Conservation (phyloP, 345 rosid species). For the Turritis glabra region DNA sequence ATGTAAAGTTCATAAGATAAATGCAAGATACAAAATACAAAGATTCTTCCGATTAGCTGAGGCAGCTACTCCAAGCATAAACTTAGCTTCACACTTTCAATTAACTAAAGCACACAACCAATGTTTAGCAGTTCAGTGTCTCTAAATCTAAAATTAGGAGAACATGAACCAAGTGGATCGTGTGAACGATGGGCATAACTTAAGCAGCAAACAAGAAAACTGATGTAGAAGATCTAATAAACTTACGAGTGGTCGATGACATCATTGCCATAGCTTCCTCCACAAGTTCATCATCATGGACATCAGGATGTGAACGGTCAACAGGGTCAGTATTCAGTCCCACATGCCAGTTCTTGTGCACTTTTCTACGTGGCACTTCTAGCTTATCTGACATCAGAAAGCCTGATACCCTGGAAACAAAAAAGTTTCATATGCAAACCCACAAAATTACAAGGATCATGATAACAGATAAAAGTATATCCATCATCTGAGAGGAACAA, state of each 20-base stretch:
- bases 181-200: neutral
- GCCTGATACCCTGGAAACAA: slow-evolving; percentile 77
- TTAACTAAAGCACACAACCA: slow-evolving; percentile 15
- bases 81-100: neutral
- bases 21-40: slow-evolving; percentile 7
- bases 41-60: slow-evolving; percentile 14
- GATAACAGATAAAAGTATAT: neutral
- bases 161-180: neutral
- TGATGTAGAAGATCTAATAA: slow-evolving; percentile 6
- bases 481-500: slow-evolving; percentile 12
- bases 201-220: slow-evolving; percentile 21
- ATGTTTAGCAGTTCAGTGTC: slow-evolving; percentile 1
- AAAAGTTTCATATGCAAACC: slow-evolving; percentile 10
- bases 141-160: neutral
- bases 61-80: slow-evolving; percentile 19
- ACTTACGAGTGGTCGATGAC: slow-evolving; percentile 59
- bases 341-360: slow-evolving; percentile 86
- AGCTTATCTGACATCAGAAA: slow-evolving; percentile 94
- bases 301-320: slow-evolving; percentile 96
- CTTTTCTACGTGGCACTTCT: slow-evolving; percentile 87
- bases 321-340: slow-evolving; percentile 87
- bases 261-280: slow-evolving; percentile 60
- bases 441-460: slow-evolving; percentile 1
- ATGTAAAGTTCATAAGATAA: slow-evolving; percentile 8
- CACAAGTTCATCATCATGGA: slow-evolving; percentile 67